Base-by-base conservation (phyloP, 2,329 filamentous ascomycete species). In the Phyllosticta capitalensis region DNA sequence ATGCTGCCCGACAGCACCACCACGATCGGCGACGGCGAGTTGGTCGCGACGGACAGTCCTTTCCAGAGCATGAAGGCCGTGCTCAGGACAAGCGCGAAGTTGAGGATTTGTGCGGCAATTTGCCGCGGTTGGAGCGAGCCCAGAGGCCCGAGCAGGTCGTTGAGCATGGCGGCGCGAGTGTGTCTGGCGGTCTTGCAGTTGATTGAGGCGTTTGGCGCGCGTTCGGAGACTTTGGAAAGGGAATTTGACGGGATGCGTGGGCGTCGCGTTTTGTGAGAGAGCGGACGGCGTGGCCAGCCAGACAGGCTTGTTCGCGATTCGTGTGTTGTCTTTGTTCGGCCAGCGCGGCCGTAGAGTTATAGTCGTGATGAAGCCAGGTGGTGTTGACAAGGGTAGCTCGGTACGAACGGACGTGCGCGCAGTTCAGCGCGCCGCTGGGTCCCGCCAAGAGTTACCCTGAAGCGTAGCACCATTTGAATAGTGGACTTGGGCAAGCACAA, bases 21-120 rank as follows among this genome's bases (percentile, higher is more conserved):
- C 65, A 92, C 88, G 67, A 92, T 91, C 22, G 88, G 88, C 1
- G 76, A 79, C 9, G 75, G 74, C 54, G 76, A 78, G 64, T 94
- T 86, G 61, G 88, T 84, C 64, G 84, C 77, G 28, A 96, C 83
- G 9, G 87, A 92, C 61, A 96, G 84, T 9, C 88, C 89, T 75
- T 96, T 96, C 91, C 78, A 80, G 55, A 95, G 85, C 91, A 96
- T 96, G 71, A 96, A 96, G 1, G 92, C 91, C 1, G 90, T 94
- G 9, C 88, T 91, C 55, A 96, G 83, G 63, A 96, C 90, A 64
- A 96, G 84, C 60, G 86, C 90, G 73, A 96, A 96, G 77, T 95
- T 95, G 70, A 96, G 84, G 65, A 92, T 75, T 79, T 95, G 90
- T 54, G 84, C 81, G 67, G 90, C 85, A 58, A 88, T 81, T 73